Evolutionary conservation across 2,329 filamentous ascomycete genomes (phyloP).

Genomic region (Xylariaceae sp.): DNA sequence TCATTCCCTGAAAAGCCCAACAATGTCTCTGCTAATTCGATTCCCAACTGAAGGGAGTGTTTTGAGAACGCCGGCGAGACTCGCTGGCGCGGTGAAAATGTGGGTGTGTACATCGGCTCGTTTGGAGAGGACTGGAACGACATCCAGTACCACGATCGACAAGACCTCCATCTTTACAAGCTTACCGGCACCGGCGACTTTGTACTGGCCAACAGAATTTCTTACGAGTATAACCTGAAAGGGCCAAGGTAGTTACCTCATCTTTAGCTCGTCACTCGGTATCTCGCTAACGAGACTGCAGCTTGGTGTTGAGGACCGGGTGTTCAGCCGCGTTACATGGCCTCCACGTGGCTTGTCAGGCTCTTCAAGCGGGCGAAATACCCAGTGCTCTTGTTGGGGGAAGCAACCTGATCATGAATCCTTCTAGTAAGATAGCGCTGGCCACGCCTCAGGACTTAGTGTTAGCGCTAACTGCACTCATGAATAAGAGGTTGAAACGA

Average conservation of each 20-base stretch:
- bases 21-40: too few relatives aligned
- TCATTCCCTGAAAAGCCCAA: not conserved
- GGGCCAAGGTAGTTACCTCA: conserved; percentile 25
- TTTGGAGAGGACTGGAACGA: conserved; percentile 40
- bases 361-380: conserved; percentile 15
- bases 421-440: not conserved
- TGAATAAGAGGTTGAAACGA: conserved; percentile 26
- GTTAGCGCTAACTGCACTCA: conserved; percentile 6
- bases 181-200: conserved; percentile 19
- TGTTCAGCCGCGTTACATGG: conserved; percentile 26
- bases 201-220: conserved; percentile 30
- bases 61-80: conserved; percentile 40
- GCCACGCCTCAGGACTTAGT: not conserved
- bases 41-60: conserved; percentile 30
- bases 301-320: conserved; percentile 28
- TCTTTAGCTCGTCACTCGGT: too few relatives aligned
- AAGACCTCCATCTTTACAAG: conserved; percentile 13
- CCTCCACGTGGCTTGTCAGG: conserved; percentile 25
- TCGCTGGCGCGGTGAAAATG: conserved; percentile 34
- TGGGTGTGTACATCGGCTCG: conserved; percentile 40
- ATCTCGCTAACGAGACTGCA: conserved; percentile 1
- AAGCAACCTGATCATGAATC: conserved; percentile 1
- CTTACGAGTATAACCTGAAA: conserved; percentile 25
- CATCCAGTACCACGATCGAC: conserved; percentile 19
- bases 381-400: not conserved